Evolutionary conservation across 176 grass and related monocot species (phyloP).

Genomic region (Oryza meridionalis): DNA sequence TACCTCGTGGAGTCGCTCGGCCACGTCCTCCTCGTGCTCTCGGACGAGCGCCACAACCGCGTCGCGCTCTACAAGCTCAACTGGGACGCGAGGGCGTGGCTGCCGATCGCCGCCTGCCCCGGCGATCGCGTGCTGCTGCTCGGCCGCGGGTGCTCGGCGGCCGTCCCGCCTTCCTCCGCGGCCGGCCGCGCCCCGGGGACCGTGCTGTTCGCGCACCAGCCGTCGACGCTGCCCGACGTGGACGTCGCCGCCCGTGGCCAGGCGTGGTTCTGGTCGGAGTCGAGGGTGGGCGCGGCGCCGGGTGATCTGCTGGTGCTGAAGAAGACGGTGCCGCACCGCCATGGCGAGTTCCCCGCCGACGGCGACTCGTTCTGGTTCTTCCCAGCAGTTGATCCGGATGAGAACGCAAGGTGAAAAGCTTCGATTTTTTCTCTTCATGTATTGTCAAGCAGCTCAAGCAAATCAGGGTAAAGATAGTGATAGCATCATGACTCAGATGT

Average conservation of each 20-base stretch:
- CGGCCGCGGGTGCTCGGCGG: constrained; percentile 51
- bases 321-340: constrained; percentile 46
- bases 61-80: constrained; percentile 40
- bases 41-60: constrained; percentile 39
- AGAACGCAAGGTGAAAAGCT: not conserved
- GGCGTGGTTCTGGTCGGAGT: constrained; percentile 52
- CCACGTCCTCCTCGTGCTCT: constrained; percentile 49
- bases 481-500: constrained; percentile 21
- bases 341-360: constrained; percentile 6
- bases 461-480: not conserved
- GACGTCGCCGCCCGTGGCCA: not conserved
- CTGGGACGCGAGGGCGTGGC: constrained; percentile 39
- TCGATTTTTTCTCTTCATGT: not conserved
- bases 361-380: constrained; percentile 65
- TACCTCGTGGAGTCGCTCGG: constrained; percentile 45
- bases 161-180: constrained; percentile 37
- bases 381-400: constrained; percentile 45
- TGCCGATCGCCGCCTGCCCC: not conserved
- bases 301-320: constrained; percentile 32
- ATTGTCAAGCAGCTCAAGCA: not conserved
- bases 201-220: constrained; percentile 38
- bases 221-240: not conserved
- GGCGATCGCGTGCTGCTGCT: constrained; percentile 45
- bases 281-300: constrained; percentile 5
- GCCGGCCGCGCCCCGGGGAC: constrained; percentile 28